phyloP scores from a whole-genome alignment of 768 basidiomycete genomes.

The Pleurotus giganteus region DNA sequence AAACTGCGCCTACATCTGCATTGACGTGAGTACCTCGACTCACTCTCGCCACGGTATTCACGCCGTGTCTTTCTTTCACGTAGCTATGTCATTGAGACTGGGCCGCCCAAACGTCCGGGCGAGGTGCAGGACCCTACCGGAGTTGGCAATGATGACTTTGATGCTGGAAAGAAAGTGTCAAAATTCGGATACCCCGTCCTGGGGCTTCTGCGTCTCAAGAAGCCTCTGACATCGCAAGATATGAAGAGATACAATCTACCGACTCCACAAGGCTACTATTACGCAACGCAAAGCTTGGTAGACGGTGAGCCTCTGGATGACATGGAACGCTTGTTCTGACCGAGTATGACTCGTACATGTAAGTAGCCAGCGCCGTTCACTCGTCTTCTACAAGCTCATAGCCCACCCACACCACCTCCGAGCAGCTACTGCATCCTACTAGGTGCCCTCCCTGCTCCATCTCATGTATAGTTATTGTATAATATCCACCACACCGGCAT shows the following conservation, averaged over 20 bases:
- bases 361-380: not conserved
- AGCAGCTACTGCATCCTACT: slow-evolving; percentile 71
- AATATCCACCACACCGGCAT: slow-evolving; percentile 76
- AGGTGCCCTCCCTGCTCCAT: slow-evolving; percentile 75
- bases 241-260: slow-evolving; percentile 24
- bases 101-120: slow-evolving; percentile 27
- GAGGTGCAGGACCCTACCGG: slow-evolving; percentile 28
- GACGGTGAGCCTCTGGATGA: slow-evolving; percentile 22
- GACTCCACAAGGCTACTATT: slow-evolving; percentile 23
- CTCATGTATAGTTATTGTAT: slow-evolving; percentile 52
- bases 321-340: slow-evolving; percentile 24
- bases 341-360: too few species aligned
- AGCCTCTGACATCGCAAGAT: slow-evolving; percentile 16
- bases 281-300: slow-evolving; percentile 23
- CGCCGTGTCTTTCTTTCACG: not conserved
- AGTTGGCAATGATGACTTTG: slow-evolving; percentile 35
- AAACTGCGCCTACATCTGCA: slow-evolving; percentile 23
- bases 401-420: slow-evolving; percentile 84
- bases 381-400: slow-evolving; percentile 55
- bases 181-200: slow-evolving; percentile 30
- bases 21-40: slow-evolving; percentile 23
- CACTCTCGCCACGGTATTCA: not conserved
- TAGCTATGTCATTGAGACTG: slow-evolving; percentile 26
- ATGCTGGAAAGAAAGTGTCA: slow-evolving; percentile 25
- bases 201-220: slow-evolving; percentile 23